Base-by-base conservation (phyloP, 2,329 filamentous ascomycete species). In the Grosmannia penicillata region DNA sequence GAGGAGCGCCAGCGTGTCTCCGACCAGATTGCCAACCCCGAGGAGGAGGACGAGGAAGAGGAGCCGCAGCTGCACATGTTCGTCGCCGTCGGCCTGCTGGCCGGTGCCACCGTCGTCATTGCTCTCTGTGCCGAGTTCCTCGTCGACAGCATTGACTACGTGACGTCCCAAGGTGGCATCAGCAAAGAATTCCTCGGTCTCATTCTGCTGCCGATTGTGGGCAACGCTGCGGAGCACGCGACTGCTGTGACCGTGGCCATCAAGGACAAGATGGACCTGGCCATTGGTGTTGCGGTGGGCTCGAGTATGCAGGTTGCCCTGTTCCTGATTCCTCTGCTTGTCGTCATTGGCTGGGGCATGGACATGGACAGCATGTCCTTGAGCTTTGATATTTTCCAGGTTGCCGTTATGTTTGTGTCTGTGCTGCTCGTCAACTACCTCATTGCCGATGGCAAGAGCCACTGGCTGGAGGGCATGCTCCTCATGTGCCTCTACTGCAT, bases 371-470 rank as follows among this genome's bases (percentile, higher is more conserved):
- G 75, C 1, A 89, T 89, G 83, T 83, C 77, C 17, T 69, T 93
- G 6, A 79, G 79, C 55, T 91, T 94, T 54, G 84, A 93, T 52
- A 77, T 77, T 1, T 95, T 95, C 64, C 84, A 94, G 60, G 78
- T 94, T 13, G 80, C 86, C 18, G 78, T 82, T 29, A 62, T 93
- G 29, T 93, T 93, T 48, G 82, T 91, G 11, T 77, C 83, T 2
- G 82, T 84, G 0, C 72, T 93, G 30, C 68, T 93, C 25, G 82
- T 87, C 41, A 93, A 93, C 54, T 93, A 93, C 53, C 60, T 93
- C 31, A 84, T 93, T 35, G 68, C 78, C 17, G 84, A 93, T 49
- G 85, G 84, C 23, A 75, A 84, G 54, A 86, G 78, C 45, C 84
- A 89, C 49, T 91, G 83, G 62, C 67, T 89, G 0, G 83, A 91